phyloP scores from a whole-genome alignment of 768 basidiomycete species.

The Myochromella boudieri region DNA sequence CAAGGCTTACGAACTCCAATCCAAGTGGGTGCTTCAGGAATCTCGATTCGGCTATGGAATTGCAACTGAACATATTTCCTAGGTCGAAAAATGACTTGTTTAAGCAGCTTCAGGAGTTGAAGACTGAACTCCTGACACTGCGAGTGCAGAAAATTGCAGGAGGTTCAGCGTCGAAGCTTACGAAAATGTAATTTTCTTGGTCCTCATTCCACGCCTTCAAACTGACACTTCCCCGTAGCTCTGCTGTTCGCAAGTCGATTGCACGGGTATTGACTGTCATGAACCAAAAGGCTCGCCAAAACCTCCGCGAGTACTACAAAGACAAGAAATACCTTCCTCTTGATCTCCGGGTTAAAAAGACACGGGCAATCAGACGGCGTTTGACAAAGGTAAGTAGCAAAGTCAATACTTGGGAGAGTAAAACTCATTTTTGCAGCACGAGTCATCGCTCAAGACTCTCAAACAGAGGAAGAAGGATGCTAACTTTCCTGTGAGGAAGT shows the following conservation, averaged over 20 bases:
- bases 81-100: conserved; percentile 97
- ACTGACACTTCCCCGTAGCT: conserved; percentile 43
- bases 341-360: conserved; percentile 97
- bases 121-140: conserved; percentile 89
- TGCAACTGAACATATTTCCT: conserved; percentile 18
- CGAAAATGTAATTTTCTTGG: conserved; percentile 82
- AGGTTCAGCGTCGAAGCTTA: conserved; percentile 92
- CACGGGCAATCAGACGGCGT: conserved; percentile 95
- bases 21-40: conserved; percentile 64
- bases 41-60: conserved; percentile 1
- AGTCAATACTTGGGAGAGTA: neutral
- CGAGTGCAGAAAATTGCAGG: conserved; percentile 98
- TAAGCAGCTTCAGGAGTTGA: conserved; percentile 92
- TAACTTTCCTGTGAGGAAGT: conserved; percentile 94
- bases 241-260: conserved; percentile 96
- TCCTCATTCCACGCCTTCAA: neutral
- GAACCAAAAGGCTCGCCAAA: conserved; percentile 97
- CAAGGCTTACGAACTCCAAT: conserved; percentile 95
- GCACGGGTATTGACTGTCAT: conserved; percentile 97
- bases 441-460: conserved; percentile 82
- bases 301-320: conserved; percentile 98
- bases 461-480: conserved; percentile 93
- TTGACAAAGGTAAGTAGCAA: conserved; percentile 74
- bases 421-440: conserved; percentile 52
- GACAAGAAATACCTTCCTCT: conserved; percentile 94